phyloP scores from a whole-genome alignment of 805 yeast species.

The Yarrowia sp. region DNA sequence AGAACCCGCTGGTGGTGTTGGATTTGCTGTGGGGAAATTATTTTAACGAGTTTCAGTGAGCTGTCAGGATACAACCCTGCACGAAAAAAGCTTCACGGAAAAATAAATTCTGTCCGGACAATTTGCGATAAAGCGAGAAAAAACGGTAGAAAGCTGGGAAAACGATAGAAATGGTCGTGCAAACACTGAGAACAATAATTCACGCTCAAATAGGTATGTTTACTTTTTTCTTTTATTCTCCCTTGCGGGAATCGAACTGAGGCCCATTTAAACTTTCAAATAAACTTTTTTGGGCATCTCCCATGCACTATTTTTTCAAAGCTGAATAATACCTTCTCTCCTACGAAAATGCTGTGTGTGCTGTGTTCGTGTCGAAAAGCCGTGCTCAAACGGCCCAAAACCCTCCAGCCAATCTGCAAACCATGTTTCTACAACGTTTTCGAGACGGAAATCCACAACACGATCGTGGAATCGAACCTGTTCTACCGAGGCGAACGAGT shows the following conservation, averaged over 20 bases:
- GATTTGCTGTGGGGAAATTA: neutral
- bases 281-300: neutral
- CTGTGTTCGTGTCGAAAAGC: slow-evolving; percentile 81
- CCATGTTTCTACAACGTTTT: slow-evolving; percentile 85
- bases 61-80: neutral
- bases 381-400: slow-evolving; percentile 87
- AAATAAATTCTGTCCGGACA: neutral
- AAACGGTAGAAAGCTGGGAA: neutral
- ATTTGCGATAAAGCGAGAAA: neutral
- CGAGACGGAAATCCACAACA: slow-evolving; percentile 93
- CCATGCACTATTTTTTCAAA: neutral
- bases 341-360: slow-evolving; percentile 58
- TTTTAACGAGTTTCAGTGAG: too few relatives aligned
- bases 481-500: slow-evolving; percentile 81
- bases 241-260: neutral
- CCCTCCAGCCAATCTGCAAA: slow-evolving; percentile 83
- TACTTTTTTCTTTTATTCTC: too few relatives aligned
- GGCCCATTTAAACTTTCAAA: neutral
- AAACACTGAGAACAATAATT: too few relatives aligned
- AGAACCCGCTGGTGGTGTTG: neutral
- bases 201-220: too few relatives aligned
- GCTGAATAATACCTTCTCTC: neutral
- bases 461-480: slow-evolving; percentile 66
- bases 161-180: too few relatives aligned
- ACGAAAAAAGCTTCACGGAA: neutral